A percentile compares a stretch with the other conserved stretches of the same genome.
phyloP scores from a whole-genome alignment of 306 rosid species.

The Astragalus glycyphyllos region DNA sequence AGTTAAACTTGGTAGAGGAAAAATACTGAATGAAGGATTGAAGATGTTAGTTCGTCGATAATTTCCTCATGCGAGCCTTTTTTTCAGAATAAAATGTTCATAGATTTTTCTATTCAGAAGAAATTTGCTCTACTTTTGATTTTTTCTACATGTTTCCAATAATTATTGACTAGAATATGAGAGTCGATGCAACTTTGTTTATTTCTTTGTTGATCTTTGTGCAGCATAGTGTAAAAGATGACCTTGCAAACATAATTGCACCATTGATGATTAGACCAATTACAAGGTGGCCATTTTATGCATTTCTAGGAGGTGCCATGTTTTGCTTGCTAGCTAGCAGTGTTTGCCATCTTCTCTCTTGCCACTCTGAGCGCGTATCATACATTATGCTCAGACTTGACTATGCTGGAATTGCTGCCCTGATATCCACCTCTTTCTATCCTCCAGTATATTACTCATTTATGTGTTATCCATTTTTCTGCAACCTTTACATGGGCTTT shows the following conservation, averaged over 20 bases:
- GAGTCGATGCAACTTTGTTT: slow-evolving; percentile 31
- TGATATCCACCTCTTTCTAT: slow-evolving; percentile 89
- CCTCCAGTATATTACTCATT: slow-evolving; percentile 97
- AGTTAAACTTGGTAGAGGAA: slow-evolving; percentile 18
- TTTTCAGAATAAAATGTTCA: not conserved
- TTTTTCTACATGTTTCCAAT: slow-evolving; percentile 23
- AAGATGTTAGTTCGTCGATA: slow-evolving; percentile 30
- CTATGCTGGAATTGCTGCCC: slow-evolving; percentile 98
- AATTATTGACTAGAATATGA: slow-evolving; percentile 38
- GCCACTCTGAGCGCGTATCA: slow-evolving; percentile 84
- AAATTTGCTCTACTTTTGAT: slow-evolving; percentile 5
- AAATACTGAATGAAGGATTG: slow-evolving; percentile 19
- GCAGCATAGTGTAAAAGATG: slow-evolving; percentile 82
- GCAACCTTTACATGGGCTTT: slow-evolving; percentile 84
- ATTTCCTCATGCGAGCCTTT: not conserved
- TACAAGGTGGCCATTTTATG: slow-evolving; percentile 93
- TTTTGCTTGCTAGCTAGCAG: slow-evolving; percentile 96
- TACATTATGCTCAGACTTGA: slow-evolving; percentile 94
- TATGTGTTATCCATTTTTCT: slow-evolving; percentile 93
- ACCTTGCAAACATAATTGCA: slow-evolving; percentile 75
- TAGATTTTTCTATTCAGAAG: not conserved
- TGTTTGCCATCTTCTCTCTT: slow-evolving; percentile 88
- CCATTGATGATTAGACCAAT: slow-evolving; percentile 85
- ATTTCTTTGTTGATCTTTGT: slow-evolving; percentile 38
- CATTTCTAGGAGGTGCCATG: slow-evolving; percentile 96